Evolutionary conservation across 2,329 filamentous ascomycete species (phyloP).

Genomic region (Diaporthe caulivora): DNA sequence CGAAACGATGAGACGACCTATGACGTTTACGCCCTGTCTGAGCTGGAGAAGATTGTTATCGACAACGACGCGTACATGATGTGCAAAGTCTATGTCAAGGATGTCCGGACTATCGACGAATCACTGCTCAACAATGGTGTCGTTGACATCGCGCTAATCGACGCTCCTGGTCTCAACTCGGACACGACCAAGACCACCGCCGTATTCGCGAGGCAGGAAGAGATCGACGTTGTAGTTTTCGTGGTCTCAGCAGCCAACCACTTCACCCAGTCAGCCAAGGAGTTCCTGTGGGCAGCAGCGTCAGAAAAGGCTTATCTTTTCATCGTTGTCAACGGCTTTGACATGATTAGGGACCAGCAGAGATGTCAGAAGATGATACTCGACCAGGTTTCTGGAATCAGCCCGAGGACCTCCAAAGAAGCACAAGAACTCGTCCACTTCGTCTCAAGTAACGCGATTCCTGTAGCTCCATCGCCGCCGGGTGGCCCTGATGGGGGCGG

Average conservation of each 20-base stretch:
- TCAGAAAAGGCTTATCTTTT: slow-evolving; percentile 99
- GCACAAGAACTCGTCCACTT: slow-evolving; percentile 95
- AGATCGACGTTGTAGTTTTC: slow-evolving; percentile 98
- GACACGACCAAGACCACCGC: slow-evolving; percentile 98
- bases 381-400: slow-evolving; percentile 89
- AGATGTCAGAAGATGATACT: slow-evolving; percentile 93
- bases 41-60: slow-evolving; percentile 89
- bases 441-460: slow-evolving; percentile 96
- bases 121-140: slow-evolving; percentile 97
- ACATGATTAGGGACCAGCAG: slow-evolving; percentile 91
- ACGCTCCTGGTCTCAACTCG: slow-evolving; percentile 94
- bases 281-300: slow-evolving; percentile 96
- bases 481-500: slow-evolving; percentile 67
- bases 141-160: slow-evolving; percentile 97
- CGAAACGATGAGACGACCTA: slow-evolving; percentile 95
- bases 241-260: slow-evolving; percentile 98
- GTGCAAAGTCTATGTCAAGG: slow-evolving; percentile 97
- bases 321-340: slow-evolving; percentile 98
- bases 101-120: slow-evolving; percentile 89
- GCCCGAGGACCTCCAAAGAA: slow-evolving; percentile 93
- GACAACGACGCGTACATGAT: slow-evolving; percentile 91
- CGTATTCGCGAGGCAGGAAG: slow-evolving; percentile 95
- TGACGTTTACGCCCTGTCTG: slow-evolving; percentile 81
- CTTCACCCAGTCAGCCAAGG: slow-evolving; percentile 96
- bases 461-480: slow-evolving; percentile 72